Conservation (phyloP, 495 filamentous ascomycete species). For the Oleoguttula mirabilis region DNA sequence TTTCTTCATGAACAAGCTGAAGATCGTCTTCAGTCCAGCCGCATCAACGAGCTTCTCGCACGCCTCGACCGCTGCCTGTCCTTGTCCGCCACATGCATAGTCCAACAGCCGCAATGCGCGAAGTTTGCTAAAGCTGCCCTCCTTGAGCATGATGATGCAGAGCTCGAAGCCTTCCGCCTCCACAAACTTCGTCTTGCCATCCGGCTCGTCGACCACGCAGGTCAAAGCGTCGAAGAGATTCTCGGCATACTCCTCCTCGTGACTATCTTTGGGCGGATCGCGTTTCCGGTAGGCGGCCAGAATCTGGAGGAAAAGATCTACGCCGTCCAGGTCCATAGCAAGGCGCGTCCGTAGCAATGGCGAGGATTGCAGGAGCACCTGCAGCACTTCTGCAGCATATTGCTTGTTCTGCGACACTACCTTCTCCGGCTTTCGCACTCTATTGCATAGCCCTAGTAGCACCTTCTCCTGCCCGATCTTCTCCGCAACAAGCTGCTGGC, state of each 20-base stretch:
- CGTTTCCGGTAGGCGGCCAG: slow-evolving; percentile 79
- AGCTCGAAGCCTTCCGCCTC: slow-evolving; percentile 90
- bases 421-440: slow-evolving; percentile 52
- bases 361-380: slow-evolving; percentile 70
- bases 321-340: slow-evolving; percentile 46
- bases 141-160: slow-evolving; percentile 74
- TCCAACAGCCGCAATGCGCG: slow-evolving; percentile 71
- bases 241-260: slow-evolving; percentile 90
- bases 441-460: slow-evolving; percentile 61
- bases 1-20: slow-evolving; percentile 85
- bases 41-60: slow-evolving; percentile 70
- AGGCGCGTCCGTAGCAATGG: slow-evolving; percentile 45
- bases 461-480: slow-evolving; percentile 58
- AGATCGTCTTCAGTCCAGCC: slow-evolving; percentile 72
- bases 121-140: slow-evolving; percentile 67
- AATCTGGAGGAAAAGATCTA: slow-evolving; percentile 71
- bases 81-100: slow-evolving; percentile 57
- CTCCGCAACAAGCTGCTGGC: slow-evolving; percentile 52
- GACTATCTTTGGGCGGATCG: slow-evolving; percentile 73
- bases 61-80: slow-evolving; percentile 39
- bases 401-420: slow-evolving; percentile 79
- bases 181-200: slow-evolving; percentile 70
- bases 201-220: slow-evolving; percentile 61
- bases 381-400: slow-evolving; percentile 83
- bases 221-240: slow-evolving; percentile 79